phyloP scores from a whole-genome alignment of 805 yeast species.

The Myxozyma monticola region DNA sequence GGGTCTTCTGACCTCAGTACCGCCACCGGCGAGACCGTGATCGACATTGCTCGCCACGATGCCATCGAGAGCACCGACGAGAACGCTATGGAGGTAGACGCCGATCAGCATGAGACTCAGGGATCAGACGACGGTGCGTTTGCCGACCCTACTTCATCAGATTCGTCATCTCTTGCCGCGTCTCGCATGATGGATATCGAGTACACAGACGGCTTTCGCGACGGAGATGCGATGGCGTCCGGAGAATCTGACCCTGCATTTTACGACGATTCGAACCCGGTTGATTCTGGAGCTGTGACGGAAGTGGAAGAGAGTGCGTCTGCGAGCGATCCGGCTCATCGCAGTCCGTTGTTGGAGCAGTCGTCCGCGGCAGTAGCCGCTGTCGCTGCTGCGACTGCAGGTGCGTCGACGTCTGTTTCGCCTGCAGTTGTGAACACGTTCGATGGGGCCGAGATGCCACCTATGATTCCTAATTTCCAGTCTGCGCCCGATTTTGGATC shows the following conservation, averaged over 20 bases:
- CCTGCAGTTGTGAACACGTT: not conserved
- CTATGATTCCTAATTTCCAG: too few species aligned
- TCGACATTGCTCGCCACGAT: too few species aligned
- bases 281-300: not conserved
- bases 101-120: not conserved
- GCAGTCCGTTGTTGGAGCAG: conserved; percentile 11
- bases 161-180: not conserved
- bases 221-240: not conserved
- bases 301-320: not conserved
- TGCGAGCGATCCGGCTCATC: not conserved
- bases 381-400: not conserved
- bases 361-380: not conserved
- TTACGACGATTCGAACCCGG: not conserved
- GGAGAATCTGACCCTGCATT: not conserved
- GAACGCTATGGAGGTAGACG: not conserved
- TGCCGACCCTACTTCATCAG: not conserved
- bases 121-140: not conserved
- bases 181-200: conserved; percentile 9
- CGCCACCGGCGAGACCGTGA: too few species aligned
- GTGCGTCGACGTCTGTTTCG: too few species aligned
- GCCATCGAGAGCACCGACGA: too few species aligned
- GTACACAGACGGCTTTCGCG: not conserved
- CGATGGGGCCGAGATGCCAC: too few species aligned
- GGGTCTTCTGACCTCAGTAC: too few species aligned
- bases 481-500: too few species aligned